Evolutionary conservation across 345 rosid species (phyloP).

Genomic region (Theobroma cacao): DNA sequence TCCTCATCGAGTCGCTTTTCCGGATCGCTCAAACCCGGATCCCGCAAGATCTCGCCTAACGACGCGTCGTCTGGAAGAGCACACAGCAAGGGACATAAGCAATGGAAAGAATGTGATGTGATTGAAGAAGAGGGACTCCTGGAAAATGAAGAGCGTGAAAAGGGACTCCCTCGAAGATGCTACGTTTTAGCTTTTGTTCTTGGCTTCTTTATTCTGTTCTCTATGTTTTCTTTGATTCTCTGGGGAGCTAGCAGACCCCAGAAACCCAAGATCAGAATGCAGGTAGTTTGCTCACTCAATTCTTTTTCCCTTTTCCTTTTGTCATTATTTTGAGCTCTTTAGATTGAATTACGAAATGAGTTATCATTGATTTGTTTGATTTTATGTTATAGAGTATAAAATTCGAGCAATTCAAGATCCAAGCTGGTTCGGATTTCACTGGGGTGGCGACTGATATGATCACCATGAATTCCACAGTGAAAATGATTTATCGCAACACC

Average conservation of each 20-base stretch:
- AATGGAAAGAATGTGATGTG: constrained; percentile 68
- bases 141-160: constrained; percentile 64
- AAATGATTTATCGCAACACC: constrained; percentile 70
- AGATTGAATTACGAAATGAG: background rate
- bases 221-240: constrained; percentile 76
- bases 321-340: background rate
- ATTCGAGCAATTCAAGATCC: constrained; percentile 72
- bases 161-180: constrained; percentile 81
- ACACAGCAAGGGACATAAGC: constrained; percentile 53
- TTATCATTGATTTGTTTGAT: background rate
- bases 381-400: constrained; percentile 54
- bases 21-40: constrained; percentile 84
- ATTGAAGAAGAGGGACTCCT: constrained; percentile 97
- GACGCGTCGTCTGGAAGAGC: constrained; percentile 49
- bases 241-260: constrained; percentile 87
- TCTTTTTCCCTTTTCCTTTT: background rate
- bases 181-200: constrained; percentile 71
- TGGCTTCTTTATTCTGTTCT: constrained; percentile 82
- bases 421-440: constrained; percentile 87
- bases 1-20: constrained; percentile 92
- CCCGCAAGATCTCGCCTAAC: constrained; percentile 83
- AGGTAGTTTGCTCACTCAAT: constrained; percentile 35
- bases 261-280: constrained; percentile 83
- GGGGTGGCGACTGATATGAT: constrained; percentile 96
- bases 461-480: constrained; percentile 70